These are phyloP conservation scores for Aspergillus glaucus DNA, from an alignment of 2,329 filamentous ascomycete genomes.

Conservation along the genomic window DNA sequence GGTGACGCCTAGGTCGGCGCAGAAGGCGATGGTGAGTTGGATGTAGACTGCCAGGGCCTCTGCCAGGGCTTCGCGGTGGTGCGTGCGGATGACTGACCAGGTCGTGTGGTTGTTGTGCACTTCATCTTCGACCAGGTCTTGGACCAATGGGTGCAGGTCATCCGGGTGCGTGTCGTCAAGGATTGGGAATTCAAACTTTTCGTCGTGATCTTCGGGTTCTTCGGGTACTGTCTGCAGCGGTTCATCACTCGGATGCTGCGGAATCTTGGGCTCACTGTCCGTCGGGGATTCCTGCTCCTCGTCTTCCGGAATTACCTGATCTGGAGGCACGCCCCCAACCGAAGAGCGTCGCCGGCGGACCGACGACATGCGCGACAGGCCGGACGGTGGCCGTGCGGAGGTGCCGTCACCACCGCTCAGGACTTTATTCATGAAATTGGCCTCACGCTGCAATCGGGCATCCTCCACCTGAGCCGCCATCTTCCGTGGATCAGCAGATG, in stretches of 20 bases:
- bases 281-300: slow-evolving; percentile 16
- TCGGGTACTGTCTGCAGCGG: slow-evolving; percentile 14
- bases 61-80: slow-evolving; percentile 49
- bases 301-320: slow-evolving; percentile 17
- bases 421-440: slow-evolving; percentile 32
- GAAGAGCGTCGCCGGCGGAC: slow-evolving; percentile 16
- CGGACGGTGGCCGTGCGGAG: slow-evolving; percentile 12
- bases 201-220: slow-evolving; percentile 6
- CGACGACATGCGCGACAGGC: slow-evolving; percentile 20
- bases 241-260: slow-evolving; percentile 11
- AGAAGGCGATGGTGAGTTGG: slow-evolving; percentile 44
- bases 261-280: slow-evolving; percentile 4
- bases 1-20: slow-evolving; percentile 44
- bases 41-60: slow-evolving; percentile 46
- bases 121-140: slow-evolving; percentile 41
- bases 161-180: slow-evolving; percentile 28
- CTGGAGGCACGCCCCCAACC: slow-evolving; percentile 6
- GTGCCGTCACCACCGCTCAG: slow-evolving; percentile 19
- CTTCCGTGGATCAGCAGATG: slow-evolving; percentile 31
- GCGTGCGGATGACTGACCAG: slow-evolving; percentile 46
- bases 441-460: slow-evolving; percentile 34
- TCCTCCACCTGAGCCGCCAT: slow-evolving; percentile 43
- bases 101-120: slow-evolving; percentile 45
- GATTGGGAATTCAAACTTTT: background rate
- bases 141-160: slow-evolving; percentile 40